Conservation (phyloP, 805 yeast species). For the Barnettozyma vustinii region DNA sequence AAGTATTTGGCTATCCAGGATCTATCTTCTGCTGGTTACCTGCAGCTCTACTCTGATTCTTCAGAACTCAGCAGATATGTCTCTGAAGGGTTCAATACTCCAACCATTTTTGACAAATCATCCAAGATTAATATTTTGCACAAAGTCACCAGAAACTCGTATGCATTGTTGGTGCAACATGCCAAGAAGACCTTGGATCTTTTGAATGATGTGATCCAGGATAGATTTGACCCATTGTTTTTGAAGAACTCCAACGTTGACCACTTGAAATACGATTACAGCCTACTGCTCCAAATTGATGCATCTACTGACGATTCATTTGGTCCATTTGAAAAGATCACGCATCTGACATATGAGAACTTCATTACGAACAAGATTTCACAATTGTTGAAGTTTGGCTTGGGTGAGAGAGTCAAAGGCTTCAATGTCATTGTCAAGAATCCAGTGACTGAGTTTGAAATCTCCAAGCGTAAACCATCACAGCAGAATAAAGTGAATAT, state of each 20-base stretch:
- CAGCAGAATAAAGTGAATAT: conserved; percentile 28
- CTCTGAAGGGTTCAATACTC: conserved; percentile 61
- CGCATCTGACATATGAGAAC: conserved; percentile 64
- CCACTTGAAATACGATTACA: conserved; percentile 60
- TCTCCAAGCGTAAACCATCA: conserved; percentile 48
- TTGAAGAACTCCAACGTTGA: conserved; percentile 51
- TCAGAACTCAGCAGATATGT: conserved; percentile 33
- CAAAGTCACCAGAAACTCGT: conserved; percentile 71
- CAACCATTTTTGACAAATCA: conserved; percentile 70
- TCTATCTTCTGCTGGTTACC: conserved; percentile 53
- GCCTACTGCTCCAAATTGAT: conserved; percentile 42
- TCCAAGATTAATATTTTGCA: conserved; percentile 76
- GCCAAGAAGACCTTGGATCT: conserved; percentile 65
- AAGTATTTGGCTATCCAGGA: conserved; percentile 80
- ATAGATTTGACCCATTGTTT: conserved; percentile 76
- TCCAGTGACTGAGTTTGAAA: conserved; percentile 23
- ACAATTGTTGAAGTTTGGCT: conserved; percentile 49
- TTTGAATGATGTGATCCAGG: conserved; percentile 74
- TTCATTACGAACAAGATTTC: conserved; percentile 58
- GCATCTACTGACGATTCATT: conserved; percentile 39
- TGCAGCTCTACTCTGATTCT: conserved; percentile 54
- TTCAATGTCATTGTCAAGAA: conserved; percentile 29
- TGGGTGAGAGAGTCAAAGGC: conserved; percentile 41
- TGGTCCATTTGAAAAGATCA: conserved; percentile 66
- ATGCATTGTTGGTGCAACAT: conserved; percentile 52